A percentile compares a stretch with the other conserved stretches of the same genome.
These are phyloP conservation scores for Diaporthe nobilis DNA, from an alignment of 2,329 filamentous ascomycete species.

Conservation along the genomic window DNA sequence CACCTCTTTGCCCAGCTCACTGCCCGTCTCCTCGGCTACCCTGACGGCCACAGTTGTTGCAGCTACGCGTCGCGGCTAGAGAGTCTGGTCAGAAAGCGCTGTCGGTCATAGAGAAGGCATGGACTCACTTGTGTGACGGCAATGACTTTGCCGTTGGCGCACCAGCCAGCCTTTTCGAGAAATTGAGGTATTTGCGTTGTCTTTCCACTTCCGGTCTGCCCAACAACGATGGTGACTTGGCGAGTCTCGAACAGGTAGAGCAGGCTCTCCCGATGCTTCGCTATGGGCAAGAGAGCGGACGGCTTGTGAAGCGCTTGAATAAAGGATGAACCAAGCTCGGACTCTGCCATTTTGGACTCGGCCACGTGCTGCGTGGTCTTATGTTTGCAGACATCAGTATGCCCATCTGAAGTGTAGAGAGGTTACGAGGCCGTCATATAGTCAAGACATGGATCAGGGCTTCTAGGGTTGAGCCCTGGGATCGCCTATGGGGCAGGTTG, in stretches of 20 bases:
- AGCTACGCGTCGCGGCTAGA: conserved; percentile 87
- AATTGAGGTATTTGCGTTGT: conserved; percentile 97
- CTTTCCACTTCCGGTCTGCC: conserved; percentile 95
- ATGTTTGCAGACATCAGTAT: background rate
- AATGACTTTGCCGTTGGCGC: conserved; percentile 83
- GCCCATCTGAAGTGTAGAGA: background rate
- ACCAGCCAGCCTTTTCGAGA: conserved; percentile 91
- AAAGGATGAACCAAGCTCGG: conserved; percentile 70
- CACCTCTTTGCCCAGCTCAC: conserved; percentile 88
- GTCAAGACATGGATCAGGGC: background rate
- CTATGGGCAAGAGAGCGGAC: conserved; percentile 85
- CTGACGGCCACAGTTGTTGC: conserved; percentile 90
- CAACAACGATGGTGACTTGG: conserved; percentile 89
- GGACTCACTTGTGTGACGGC: conserved; percentile 87
- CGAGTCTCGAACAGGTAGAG: conserved; percentile 89
- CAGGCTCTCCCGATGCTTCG: conserved; percentile 82
- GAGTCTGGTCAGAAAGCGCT: conserved; percentile 34
- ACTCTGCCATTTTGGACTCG: conserved; percentile 63
- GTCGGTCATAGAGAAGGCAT: background rate
- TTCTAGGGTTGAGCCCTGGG: background rate
- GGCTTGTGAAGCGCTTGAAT: conserved; percentile 92
- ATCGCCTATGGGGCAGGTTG: too few species aligned
- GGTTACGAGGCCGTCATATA: background rate
- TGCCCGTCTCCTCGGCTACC: conserved; percentile 90
- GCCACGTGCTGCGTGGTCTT: conserved; percentile 8